phyloP scores from a whole-genome alignment of 257 asterid species.

The Knoxia roxburghii region DNA sequence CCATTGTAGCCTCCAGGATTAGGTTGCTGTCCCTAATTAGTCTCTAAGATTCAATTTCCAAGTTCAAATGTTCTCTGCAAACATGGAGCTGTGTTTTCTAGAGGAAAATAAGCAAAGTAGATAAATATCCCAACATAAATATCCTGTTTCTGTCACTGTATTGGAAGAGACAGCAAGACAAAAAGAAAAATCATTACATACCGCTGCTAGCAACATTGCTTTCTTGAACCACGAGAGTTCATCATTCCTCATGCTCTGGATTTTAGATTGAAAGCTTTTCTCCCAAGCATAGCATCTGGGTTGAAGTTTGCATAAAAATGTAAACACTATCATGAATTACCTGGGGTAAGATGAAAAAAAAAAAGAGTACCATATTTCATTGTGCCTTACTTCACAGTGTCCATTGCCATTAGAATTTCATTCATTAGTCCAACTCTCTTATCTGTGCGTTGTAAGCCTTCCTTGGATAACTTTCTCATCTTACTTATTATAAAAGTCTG shows the following conservation, averaged over 20 bases:
- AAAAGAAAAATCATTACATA: slow-evolving; percentile 20
- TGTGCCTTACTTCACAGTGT: slow-evolving; percentile 68
- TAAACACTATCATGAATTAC: slow-evolving; percentile 7
- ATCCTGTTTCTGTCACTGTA: neutral
- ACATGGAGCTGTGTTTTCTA: neutral
- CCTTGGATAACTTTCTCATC: slow-evolving; percentile 67
- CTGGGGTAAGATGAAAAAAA: neutral
- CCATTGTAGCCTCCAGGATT: neutral
- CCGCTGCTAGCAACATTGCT: slow-evolving; percentile 74
- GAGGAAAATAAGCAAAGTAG: neutral
- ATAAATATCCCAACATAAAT: no score
- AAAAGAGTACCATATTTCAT: neutral
- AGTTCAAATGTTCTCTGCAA: neutral
- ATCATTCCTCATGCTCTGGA: slow-evolving; percentile 59
- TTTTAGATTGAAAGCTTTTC: slow-evolving; percentile 63
- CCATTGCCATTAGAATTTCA: slow-evolving; percentile 86
- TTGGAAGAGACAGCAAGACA: neutral
- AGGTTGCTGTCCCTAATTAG: neutral
- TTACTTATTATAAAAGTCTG: slow-evolving; percentile 75
- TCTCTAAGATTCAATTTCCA: no score
- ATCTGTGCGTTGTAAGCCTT: slow-evolving; percentile 74
- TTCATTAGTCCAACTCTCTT: slow-evolving; percentile 79
- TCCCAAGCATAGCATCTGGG: slow-evolving; percentile 88
- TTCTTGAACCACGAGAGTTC: slow-evolving; percentile 74
- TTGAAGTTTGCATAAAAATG: slow-evolving; percentile 16